These are phyloP conservation scores for Tephrocybe sp. DNA, from an alignment of 768 basidiomycete genomes.

Conservation along the genomic window DNA sequence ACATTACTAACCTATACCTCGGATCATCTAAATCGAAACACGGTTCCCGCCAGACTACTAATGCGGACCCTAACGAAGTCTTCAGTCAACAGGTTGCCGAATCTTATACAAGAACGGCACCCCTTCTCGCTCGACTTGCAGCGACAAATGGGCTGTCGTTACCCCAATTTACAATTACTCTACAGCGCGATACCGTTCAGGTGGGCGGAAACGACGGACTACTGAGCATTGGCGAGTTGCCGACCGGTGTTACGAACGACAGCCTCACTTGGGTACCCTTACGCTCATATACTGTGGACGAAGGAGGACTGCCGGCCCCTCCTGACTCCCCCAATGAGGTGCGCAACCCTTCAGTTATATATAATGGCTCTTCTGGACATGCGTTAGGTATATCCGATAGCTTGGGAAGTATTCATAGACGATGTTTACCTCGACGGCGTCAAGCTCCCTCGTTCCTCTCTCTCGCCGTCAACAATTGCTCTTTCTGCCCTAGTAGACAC, in stretches of 20 bases:
- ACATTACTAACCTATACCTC: slow-evolving; percentile 1
- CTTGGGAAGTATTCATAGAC: slow-evolving; percentile 75
- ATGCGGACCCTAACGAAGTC: background rate
- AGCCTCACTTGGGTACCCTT: slow-evolving; percentile 68
- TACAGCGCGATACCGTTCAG: slow-evolving; percentile 70
- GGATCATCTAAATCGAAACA: slow-evolving; percentile 1
- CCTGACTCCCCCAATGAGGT: slow-evolving; percentile 63
- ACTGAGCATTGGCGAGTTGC: slow-evolving; percentile 67
- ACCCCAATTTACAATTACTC: slow-evolving; percentile 55
- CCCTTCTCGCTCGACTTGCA: slow-evolving; percentile 48
- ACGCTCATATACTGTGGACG: slow-evolving; percentile 46
- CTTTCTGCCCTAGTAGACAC: slow-evolving; percentile 74
- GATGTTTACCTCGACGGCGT: slow-evolving; percentile 71
- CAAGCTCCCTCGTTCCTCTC: slow-evolving; percentile 54
- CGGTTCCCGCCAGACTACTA: slow-evolving; percentile 18
- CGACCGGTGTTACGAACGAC: slow-evolving; percentile 43
- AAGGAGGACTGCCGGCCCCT: slow-evolving; percentile 59
- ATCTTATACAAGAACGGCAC: slow-evolving; percentile 41
- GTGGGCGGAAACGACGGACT: slow-evolving; percentile 69
- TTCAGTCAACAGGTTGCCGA: slow-evolving; percentile 34
- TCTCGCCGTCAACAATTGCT: slow-evolving; percentile 46
- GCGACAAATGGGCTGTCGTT: slow-evolving; percentile 31
- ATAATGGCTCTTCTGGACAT: slow-evolving; percentile 8
- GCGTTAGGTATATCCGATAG: slow-evolving; percentile 55
- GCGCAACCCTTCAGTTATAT: background rate